A percentile compares a stretch with the other conserved stretches of the same genome.
Evolutionary conservation across 2,329 filamentous ascomycete species (phyloP).

Genomic region (Claviceps africana): DNA sequence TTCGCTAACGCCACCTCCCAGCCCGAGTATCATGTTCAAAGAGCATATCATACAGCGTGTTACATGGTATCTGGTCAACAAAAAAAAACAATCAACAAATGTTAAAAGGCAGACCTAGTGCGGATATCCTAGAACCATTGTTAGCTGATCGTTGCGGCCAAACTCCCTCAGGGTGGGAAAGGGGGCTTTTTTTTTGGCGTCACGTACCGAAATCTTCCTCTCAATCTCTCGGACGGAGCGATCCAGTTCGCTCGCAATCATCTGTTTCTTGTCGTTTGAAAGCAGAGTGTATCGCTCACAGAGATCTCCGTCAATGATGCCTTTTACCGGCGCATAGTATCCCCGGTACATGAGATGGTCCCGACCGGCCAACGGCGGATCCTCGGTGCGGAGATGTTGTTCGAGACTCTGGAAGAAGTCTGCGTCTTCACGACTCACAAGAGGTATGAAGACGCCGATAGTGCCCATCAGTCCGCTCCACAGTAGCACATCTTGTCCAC

Average conservation of each 20-base stretch:
- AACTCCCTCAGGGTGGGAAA: neutral
- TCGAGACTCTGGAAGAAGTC: conserved; percentile 97
- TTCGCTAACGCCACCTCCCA: conserved; percentile 18
- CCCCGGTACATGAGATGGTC: conserved; percentile 93
- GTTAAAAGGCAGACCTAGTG: conserved; percentile 44
- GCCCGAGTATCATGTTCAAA: conserved; percentile 13
- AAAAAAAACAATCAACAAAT: neutral
- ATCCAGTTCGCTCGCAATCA: conserved; percentile 88
- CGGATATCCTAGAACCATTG: conserved; percentile 34
- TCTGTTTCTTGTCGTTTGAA: conserved; percentile 78
- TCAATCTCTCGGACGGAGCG: conserved; percentile 86
- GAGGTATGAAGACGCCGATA: conserved; percentile 83
- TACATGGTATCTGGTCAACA: conserved; percentile 1
- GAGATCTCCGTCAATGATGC: conserved; percentile 89
- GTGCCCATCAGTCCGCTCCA: conserved; percentile 95
- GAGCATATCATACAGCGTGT: conserved; percentile 11
- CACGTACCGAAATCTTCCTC: conserved; percentile 67
- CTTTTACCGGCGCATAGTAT: conserved; percentile 94
- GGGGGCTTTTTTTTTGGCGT: neutral
- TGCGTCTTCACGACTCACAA: conserved; percentile 79
- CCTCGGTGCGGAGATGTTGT: conserved; percentile 71
- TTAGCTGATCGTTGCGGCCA: conserved; percentile 11
- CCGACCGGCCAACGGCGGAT: conserved; percentile 75
- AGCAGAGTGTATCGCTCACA: conserved; percentile 83
- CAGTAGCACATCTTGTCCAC: conserved; percentile 78